These are phyloP conservation scores for Malus fusca DNA, from an alignment of 306 rosid genomes.

Conservation along the genomic window DNA sequence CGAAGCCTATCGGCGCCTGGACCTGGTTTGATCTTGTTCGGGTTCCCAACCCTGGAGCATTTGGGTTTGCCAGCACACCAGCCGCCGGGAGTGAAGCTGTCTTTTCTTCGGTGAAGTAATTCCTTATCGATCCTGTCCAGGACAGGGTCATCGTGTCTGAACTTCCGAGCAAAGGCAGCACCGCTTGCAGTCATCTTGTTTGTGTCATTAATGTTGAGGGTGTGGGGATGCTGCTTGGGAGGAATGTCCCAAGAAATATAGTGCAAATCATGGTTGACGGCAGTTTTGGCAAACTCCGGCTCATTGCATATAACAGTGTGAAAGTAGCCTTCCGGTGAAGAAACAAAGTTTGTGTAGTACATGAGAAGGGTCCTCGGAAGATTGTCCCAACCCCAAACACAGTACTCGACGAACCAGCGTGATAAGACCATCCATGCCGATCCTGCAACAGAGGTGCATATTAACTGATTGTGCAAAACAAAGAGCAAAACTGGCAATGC, in stretches of 20 bases:
- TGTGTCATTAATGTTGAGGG: conserved; percentile 66
- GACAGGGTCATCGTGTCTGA: conserved; percentile 41
- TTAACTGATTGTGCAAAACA: not conserved
- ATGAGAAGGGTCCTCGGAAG: conserved; percentile 86
- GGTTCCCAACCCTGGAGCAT: conserved; percentile 69
- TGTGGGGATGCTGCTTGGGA: conserved; percentile 81
- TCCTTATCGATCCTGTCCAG: conserved; percentile 61
- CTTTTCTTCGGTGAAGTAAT: conserved; percentile 35
- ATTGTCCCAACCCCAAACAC: conserved; percentile 94
- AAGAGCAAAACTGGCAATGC: not conserved
- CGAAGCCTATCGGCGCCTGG: conserved; percentile 57
- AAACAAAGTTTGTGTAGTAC: conserved; percentile 87
- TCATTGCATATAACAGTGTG: conserved; percentile 85
- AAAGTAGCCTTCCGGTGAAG: conserved; percentile 95
- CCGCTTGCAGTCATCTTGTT: conserved; percentile 59
- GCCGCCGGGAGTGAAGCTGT: conserved; percentile 68
- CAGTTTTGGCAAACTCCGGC: conserved; percentile 60
- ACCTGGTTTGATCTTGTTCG: conserved; percentile 60
- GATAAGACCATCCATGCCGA: conserved; percentile 96
- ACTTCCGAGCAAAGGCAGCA: conserved; percentile 84
- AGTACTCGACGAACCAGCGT: conserved; percentile 63
- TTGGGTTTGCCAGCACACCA: conserved; percentile 77
- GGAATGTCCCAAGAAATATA: conserved; percentile 86
- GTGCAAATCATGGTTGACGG: conserved; percentile 73
- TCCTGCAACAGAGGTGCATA: conserved; percentile 46